A percentile compares a stretch with the other conserved stretches of the same genome.
phyloP scores from a whole-genome alignment of 2,329 filamentous ascomycete genomes.

The Xylariaceae sp. region DNA sequence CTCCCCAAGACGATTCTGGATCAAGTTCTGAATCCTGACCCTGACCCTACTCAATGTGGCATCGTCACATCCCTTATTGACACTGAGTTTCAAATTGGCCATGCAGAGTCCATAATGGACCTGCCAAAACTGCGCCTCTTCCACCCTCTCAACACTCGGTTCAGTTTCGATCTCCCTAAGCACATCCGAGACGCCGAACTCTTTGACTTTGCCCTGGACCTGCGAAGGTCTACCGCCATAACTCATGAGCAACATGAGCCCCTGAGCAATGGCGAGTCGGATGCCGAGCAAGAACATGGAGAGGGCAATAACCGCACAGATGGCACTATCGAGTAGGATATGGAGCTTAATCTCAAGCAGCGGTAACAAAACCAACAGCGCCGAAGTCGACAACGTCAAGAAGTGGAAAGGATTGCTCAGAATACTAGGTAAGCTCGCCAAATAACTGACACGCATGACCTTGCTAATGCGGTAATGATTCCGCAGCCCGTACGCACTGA shows the following conservation, averaged over 20 bases:
- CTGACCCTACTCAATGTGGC: slow-evolving; percentile 70
- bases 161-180: slow-evolving; percentile 82
- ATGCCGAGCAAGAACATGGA: slow-evolving; percentile 87
- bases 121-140: slow-evolving; percentile 97
- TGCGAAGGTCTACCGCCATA: slow-evolving; percentile 51
- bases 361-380: slow-evolving; percentile 75
- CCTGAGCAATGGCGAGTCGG: slow-evolving; percentile 80
- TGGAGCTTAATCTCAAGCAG: slow-evolving; percentile 79
- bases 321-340: slow-evolving; percentile 75
- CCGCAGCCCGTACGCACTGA: slow-evolving; percentile 81
- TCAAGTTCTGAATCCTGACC: slow-evolving; percentile 71
- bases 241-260: slow-evolving; percentile 94
- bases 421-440: slow-evolving; percentile 79
- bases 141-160: slow-evolving; percentile 69
- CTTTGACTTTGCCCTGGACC: slow-evolving; percentile 31
- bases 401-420: slow-evolving; percentile 94
- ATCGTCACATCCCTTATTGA: slow-evolving; percentile 64
- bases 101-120: slow-evolving; percentile 96
- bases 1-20: slow-evolving; percentile 83
- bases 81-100: slow-evolving; percentile 83
- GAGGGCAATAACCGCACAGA: slow-evolving; percentile 78
- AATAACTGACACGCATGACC: slow-evolving; percentile 81
- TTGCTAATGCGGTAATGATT: slow-evolving; percentile 92
- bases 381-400: slow-evolving; percentile 83
- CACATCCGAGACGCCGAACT: slow-evolving; percentile 65